These are phyloP conservation scores for Schrenkiella parvula DNA, from an alignment of 345 rosid species.

Conservation along the genomic window DNA sequence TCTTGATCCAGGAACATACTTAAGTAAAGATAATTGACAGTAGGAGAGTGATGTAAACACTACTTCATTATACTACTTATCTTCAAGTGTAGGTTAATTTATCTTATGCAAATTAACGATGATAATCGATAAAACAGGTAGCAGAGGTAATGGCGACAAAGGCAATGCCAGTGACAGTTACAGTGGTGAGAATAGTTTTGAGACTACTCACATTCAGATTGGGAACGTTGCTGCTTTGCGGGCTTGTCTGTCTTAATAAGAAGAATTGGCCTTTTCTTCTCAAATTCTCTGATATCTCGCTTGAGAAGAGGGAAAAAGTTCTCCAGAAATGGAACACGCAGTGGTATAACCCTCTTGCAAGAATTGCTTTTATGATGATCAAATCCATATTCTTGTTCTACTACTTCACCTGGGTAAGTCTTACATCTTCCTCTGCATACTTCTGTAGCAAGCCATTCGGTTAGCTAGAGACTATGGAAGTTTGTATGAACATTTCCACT, in stretches of 20 bases:
- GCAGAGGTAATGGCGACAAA: slow-evolving; percentile 55
- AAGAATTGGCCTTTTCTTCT: slow-evolving; percentile 55
- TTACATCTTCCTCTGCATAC: background rate
- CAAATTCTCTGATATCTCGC: slow-evolving; percentile 61
- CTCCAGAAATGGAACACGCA: slow-evolving; percentile 53
- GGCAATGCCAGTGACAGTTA: slow-evolving; percentile 38
- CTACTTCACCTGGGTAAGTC: slow-evolving; percentile 56
- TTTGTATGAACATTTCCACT: background rate
- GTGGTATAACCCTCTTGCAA: slow-evolving; percentile 41
- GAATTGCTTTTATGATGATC: slow-evolving; percentile 47
- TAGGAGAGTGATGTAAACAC: background rate
- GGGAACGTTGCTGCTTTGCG: slow-evolving; percentile 72
- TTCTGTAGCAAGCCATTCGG: background rate
- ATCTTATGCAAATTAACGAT: background rate
- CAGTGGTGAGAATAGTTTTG: slow-evolving; percentile 39
- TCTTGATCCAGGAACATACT: background rate
- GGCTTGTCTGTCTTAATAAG: slow-evolving; percentile 45
- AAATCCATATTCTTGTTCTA: slow-evolving; percentile 51
- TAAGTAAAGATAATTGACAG: background rate
- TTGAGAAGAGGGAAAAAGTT: slow-evolving; percentile 51
- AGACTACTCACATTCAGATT: slow-evolving; percentile 55
- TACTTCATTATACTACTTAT: background rate
- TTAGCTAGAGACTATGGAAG: background rate
- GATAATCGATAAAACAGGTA: slow-evolving; percentile 38
- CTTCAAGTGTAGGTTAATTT: background rate